Base-by-base conservation (phyloP, 139 green algal genomes). In the Gonium pectorale region DNA sequence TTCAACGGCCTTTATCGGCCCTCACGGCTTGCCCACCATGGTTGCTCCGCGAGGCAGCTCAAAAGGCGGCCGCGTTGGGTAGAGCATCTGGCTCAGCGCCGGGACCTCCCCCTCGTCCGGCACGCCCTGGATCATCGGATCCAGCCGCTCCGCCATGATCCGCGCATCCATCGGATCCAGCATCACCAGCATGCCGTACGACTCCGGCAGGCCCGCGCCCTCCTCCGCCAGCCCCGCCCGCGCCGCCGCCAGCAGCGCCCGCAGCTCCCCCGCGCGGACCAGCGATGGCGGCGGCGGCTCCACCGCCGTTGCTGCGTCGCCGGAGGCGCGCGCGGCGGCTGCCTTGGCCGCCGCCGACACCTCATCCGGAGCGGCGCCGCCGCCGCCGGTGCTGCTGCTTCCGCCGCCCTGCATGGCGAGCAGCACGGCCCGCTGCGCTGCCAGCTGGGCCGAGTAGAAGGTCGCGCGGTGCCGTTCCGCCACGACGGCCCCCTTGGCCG, bases 11-110 rank as follows among this genome's bases (percentile, higher is more conserved):
- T n/a, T n/a, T n/a, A n/a, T n/a, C n/a, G n/a, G n/a, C n/a, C n/a
- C 64, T 26, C 35, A 29, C 35, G 41, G 52, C 37, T 37, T 66
- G 3, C 11, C 37, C 27, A 81, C 40, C 38, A 56, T 27, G 41
- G 73, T 22, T n/a, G 77, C 77, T 4, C 77, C 77, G 3, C 77
- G 77, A 22, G 77, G 77, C 77, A 83, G 77, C 37, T 35, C 41
- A 19, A 24, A 24, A n/a, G 77, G 77, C 40, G 60, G 21, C 43
- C 22, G 29, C 4, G 62, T 83, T n/a, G 60, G 35, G 59, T 83
- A 83, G 21, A 83, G 11, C 29, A n/a, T 4, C 9, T 51, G 60
- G 19, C 1, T 43, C 22, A 83, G 59, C 26, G 43, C 62, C 35
- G 37, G 60, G 43, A 83, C 40, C 60, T 73, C 52, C 51, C n/a